These are phyloP conservation scores for Cyclotella baltica DNA, from an alignment of 108 stramenopile genomes.

Conservation along the genomic window DNA sequence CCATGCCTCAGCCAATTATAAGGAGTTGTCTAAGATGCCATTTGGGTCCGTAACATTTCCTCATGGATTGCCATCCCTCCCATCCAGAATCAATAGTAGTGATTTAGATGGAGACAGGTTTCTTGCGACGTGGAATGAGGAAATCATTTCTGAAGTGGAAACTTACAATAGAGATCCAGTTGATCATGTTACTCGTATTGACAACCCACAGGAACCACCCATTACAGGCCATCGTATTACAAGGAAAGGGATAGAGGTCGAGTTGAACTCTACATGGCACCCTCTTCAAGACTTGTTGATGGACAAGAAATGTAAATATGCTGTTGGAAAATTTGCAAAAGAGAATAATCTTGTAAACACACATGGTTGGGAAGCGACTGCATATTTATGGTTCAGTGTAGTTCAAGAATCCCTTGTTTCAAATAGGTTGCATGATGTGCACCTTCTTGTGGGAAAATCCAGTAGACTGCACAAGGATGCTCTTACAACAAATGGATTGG, in stretches of 20 bases:
- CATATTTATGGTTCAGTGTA: constrained; percentile 20
- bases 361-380: constrained; percentile 4
- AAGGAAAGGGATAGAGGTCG: background rate
- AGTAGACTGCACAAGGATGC: constrained; percentile 4
- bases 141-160: constrained; percentile 15
- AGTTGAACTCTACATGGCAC: constrained; percentile 6
- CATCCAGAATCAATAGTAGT: constrained; percentile 39
- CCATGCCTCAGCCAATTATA: background rate
- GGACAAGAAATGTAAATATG: constrained; percentile 9
- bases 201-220: background rate
- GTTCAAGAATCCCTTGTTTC: constrained; percentile 11
- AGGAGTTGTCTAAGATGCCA: constrained; percentile 15
- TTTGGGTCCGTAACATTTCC: constrained; percentile 52
- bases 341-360: constrained; percentile 6
- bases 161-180: background rate
- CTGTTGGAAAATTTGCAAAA: constrained; percentile 15
- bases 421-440: constrained; percentile 9
- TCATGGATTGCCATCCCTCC: constrained; percentile 21
- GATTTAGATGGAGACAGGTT: constrained; percentile 57
- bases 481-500: background rate
- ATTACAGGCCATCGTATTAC: background rate
- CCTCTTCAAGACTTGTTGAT: background rate
- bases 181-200: background rate
- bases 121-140: constrained; percentile 42
- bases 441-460: constrained; percentile 2